Conservation (phyloP, 2,329 filamentous ascomycete genomes). For the Diplodia mutila region DNA sequence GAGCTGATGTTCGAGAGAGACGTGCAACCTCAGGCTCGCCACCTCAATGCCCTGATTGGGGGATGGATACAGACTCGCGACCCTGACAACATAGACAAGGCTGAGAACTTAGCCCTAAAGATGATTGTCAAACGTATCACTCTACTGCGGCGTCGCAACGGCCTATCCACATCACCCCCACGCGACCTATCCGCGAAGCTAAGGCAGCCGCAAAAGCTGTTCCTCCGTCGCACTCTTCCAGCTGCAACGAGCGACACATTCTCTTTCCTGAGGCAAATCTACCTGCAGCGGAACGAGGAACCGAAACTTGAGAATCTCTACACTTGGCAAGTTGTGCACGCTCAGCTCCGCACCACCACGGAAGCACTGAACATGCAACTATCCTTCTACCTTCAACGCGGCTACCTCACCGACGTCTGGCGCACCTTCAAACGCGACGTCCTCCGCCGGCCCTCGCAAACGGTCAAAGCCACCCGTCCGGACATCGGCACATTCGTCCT, state of each 20-base stretch:
- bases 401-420: conserved; percentile 38
- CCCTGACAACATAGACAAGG: conserved; percentile 33
- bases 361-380: conserved; percentile 41
- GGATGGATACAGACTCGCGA: conserved; percentile 63
- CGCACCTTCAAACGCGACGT: neutral
- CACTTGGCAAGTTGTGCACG: conserved; percentile 33
- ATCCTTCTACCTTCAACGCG: conserved; percentile 36
- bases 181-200: neutral
- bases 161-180: neutral
- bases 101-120: conserved; percentile 42
- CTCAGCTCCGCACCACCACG: conserved; percentile 32
- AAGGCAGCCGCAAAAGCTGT: neutral
- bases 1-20: conserved; percentile 73
- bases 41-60: conserved; percentile 81
- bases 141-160: neutral
- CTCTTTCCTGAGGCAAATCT: conserved; percentile 39
- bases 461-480: neutral
- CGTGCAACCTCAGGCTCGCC: conserved; percentile 70
- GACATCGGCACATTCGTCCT: conserved; percentile 1
- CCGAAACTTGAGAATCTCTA: conserved; percentile 41
- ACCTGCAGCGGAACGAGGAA: conserved; percentile 36
- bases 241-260: conserved; percentile 38
- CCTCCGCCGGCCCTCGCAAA: neutral
- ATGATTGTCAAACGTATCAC: conserved; percentile 36
- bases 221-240: conserved; percentile 29